These are phyloP conservation scores for Paecilomyces sp. DNA, from an alignment of 2,329 filamentous ascomycete species.

Conservation along the genomic window DNA sequence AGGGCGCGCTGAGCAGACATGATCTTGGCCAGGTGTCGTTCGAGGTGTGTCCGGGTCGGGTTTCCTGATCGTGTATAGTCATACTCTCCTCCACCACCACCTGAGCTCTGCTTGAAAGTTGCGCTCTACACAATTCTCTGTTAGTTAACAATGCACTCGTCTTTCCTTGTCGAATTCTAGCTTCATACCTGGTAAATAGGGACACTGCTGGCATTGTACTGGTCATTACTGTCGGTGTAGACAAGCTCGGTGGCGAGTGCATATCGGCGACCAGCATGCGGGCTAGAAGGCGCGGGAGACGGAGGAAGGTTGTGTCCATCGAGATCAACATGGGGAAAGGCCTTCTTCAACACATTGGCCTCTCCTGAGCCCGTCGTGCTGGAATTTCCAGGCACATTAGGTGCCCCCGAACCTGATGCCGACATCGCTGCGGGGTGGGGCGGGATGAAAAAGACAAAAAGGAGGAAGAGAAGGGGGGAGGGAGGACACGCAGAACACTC, in stretches of 20 bases:
- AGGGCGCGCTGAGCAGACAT: constrained; percentile 91
- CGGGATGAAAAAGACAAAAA: background rate
- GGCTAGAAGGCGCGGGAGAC: constrained; percentile 87
- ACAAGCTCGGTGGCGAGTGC: constrained; percentile 93
- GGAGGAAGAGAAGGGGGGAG: constrained; percentile 2
- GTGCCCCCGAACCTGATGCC: constrained; percentile 23
- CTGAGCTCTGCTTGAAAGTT: constrained; percentile 90
- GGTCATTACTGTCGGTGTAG: constrained; percentile 91
- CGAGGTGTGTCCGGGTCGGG: constrained; percentile 89
- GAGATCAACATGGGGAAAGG: constrained; percentile 60
- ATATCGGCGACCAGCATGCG: constrained; percentile 78
- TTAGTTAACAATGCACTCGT: background rate
- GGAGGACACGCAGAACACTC: constrained; percentile 1
- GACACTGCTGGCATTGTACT: constrained; percentile 93
- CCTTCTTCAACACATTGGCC: constrained; percentile 38
- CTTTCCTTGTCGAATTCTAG: background rate
- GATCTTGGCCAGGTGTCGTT: constrained; percentile 95
- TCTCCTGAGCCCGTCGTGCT: constrained; percentile 1
- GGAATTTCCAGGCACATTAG: constrained; percentile 7
- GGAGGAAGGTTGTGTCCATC: constrained; percentile 82
- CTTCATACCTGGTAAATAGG: constrained; percentile 77
- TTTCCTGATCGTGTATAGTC: constrained; percentile 98
- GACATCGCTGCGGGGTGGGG: constrained; percentile 32
- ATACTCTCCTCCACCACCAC: constrained; percentile 77
- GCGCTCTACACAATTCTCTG: constrained; percentile 55